Conservation (phyloP, 129 eudicot genomes). For the Chrysanthemum makinoi region DNA sequence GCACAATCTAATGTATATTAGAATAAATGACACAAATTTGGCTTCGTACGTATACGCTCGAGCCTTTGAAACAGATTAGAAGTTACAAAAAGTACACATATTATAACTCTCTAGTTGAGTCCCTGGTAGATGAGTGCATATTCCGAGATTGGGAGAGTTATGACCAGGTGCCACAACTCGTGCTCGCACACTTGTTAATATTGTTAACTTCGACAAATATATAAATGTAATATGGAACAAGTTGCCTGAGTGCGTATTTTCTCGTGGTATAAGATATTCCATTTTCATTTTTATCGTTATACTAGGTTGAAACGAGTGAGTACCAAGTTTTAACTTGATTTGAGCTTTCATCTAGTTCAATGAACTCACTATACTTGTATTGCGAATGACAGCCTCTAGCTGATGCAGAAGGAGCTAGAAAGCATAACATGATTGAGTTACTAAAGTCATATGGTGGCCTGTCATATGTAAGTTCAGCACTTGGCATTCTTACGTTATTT, state of each 20-base stretch:
- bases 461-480: slow-evolving; percentile 68
- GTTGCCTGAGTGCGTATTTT: too few relatives aligned
- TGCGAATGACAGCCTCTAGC: slow-evolving; percentile 84
- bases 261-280: slow-evolving; percentile 2
- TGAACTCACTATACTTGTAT: slow-evolving; percentile 26
- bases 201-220: background rate
- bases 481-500: background rate
- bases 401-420: slow-evolving; percentile 97
- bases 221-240: background rate
- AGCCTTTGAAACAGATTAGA: slow-evolving; percentile 5
- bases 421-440: slow-evolving; percentile 72
- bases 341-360: slow-evolving; percentile 3
- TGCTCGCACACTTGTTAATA: background rate
- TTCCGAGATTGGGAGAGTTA: slow-evolving; percentile 10
- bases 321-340: background rate
- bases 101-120: too few relatives aligned
- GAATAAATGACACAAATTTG: background rate
- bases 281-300: slow-evolving; percentile 15
- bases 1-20: background rate
- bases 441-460: slow-evolving; percentile 83
- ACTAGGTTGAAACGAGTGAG: background rate
- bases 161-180: slow-evolving; percentile 1
- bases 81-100: background rate
- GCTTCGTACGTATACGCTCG: background rate
- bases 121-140: too few relatives aligned